Evolutionary conservation across 129 eudicot genomes (phyloP).

Genomic region (Helichrysum umbraculigerum): DNA sequence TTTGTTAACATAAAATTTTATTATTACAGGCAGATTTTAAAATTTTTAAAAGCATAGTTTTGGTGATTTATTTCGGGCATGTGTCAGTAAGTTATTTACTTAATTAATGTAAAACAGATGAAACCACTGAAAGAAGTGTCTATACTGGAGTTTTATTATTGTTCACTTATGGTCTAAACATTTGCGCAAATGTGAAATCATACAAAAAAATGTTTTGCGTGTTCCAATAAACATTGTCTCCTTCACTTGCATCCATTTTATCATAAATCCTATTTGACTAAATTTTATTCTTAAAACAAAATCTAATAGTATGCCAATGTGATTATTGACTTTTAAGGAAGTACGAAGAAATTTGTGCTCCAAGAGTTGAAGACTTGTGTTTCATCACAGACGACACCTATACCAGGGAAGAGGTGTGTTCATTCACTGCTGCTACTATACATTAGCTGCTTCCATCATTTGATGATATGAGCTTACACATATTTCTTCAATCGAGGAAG

Average conservation of each 20-base stretch:
- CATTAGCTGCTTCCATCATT: background rate
- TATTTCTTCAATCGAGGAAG: background rate
- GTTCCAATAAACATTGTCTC: background rate
- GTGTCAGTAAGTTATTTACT: background rate
- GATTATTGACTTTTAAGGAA: slow-evolving; percentile 54
- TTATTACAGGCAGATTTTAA: background rate
- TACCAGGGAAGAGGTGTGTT: slow-evolving; percentile 77
- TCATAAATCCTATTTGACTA: background rate
- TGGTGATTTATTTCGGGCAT: background rate
- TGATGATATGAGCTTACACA: background rate
- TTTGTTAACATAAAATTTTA: background rate
- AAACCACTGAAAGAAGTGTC: background rate
- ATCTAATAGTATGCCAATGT: slow-evolving; percentile 21
- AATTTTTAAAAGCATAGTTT: background rate
- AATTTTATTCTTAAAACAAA: slow-evolving; percentile 10
- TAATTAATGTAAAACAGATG: background rate
- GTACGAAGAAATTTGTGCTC: slow-evolving; percentile 90
- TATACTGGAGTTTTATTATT: background rate
- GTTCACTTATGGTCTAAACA: background rate
- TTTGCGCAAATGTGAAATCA: background rate
- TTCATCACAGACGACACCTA: slow-evolving; percentile 93
- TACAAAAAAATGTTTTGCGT: background rate
- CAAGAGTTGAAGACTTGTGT: slow-evolving; percentile 92
- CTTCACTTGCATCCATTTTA: slow-evolving; percentile 21
- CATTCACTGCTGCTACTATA: slow-evolving; percentile 11